Percentiles rank a stretch among this genome's conserved stretches.
Conservation (phyloP, 306 rosid species). For the Acacia crassicarpa region DNA sequence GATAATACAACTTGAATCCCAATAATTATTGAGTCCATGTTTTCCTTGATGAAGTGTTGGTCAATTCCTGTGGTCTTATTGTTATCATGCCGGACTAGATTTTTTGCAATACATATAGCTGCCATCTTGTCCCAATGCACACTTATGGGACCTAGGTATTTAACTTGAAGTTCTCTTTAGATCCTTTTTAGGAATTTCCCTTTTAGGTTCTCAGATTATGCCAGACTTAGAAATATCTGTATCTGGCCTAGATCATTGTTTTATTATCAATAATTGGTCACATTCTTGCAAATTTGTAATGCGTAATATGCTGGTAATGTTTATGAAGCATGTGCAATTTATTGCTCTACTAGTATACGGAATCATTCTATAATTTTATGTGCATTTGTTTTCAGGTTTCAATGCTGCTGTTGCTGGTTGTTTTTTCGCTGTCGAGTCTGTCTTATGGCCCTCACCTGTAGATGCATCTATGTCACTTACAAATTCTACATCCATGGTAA, state of each 20-base stretch:
- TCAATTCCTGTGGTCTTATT: not conserved
- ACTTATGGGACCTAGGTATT: not conserved
- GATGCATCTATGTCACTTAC: slow-evolving; percentile 66
- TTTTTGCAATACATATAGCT: not conserved
- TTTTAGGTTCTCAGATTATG: not conserved
- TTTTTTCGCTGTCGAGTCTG: slow-evolving; percentile 83
- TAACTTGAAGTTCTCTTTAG: not conserved
- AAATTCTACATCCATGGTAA: slow-evolving; percentile 90
- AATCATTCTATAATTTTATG: slow-evolving; percentile 3
- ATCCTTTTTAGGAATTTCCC: not conserved
- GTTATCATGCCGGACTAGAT: not conserved
- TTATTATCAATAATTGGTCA: not conserved
- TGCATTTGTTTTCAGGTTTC: slow-evolving; percentile 59
- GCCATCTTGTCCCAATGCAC: not conserved
- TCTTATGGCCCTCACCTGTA: slow-evolving; percentile 82
- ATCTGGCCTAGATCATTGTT: not conserved
- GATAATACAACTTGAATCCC: not conserved
- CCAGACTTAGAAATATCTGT: not conserved
- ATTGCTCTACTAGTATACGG: not conserved
- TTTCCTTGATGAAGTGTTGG: not conserved
- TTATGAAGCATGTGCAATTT: not conserved
- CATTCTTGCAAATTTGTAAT: not conserved
- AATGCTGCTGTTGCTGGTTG: slow-evolving; percentile 97
- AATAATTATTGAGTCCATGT: not conserved
- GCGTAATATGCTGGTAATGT: not conserved